Evolutionary conservation across 768 basidiomycete species (phyloP).

Genomic region (Trametes meyenii): DNA sequence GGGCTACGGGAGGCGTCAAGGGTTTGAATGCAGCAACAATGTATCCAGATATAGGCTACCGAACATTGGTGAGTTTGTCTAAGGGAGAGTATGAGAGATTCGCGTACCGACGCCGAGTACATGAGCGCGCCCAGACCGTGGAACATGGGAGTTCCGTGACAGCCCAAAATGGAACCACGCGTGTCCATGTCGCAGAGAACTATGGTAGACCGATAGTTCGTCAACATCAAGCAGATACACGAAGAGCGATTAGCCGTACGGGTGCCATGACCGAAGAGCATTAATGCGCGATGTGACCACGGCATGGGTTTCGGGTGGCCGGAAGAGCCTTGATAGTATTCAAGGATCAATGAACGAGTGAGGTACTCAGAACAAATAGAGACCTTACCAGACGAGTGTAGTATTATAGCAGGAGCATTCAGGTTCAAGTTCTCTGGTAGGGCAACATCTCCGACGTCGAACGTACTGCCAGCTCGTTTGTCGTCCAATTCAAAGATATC

Average conservation of each 20-base stretch:
- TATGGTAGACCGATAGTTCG: neutral
- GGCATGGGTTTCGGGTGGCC: too few species aligned
- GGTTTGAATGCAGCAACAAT: conserved; percentile 29
- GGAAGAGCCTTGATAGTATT: too few species aligned
- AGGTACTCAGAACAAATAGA: too few species aligned
- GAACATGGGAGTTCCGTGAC: conserved; percentile 20
- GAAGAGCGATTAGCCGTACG: conserved; percentile 15
- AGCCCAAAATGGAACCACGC: conserved; percentile 1
- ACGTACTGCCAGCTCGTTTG: neutral
- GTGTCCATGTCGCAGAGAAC: neutral
- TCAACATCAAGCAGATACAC: neutral
- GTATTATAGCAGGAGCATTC: neutral
- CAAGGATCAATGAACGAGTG: too few species aligned
- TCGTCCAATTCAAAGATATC: neutral
- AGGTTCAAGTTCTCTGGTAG: conserved; percentile 1
- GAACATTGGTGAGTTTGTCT: neutral
- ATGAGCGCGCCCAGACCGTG: conserved; percentile 13
- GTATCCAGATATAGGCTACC: conserved; percentile 17
- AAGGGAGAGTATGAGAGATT: neutral
- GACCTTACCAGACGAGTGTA: too few species aligned
- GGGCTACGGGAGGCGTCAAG: conserved; percentile 19
- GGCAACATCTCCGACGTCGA: neutral
- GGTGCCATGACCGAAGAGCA: too few species aligned
- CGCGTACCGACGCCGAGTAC: neutral
- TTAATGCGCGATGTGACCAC: too few species aligned